Evolutionary conservation across 2,329 filamentous ascomycete species (phyloP).

Genomic region (Verticillium alfalfae): DNA sequence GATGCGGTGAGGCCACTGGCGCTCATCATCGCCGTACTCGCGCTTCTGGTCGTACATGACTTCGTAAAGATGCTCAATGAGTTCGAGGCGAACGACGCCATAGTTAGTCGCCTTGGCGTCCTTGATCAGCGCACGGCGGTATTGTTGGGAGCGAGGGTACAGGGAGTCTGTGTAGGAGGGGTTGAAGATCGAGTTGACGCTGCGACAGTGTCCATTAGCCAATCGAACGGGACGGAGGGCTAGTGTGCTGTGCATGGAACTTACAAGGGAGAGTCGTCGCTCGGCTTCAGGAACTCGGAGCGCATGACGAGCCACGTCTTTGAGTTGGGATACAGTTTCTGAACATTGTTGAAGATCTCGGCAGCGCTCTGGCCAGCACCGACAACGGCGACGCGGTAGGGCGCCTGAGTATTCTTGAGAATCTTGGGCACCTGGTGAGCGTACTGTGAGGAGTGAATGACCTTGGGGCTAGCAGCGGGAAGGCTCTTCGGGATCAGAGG

Average conservation of each 20-base stretch:
- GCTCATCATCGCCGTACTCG: constrained; percentile 60
- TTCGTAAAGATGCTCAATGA: constrained; percentile 86
- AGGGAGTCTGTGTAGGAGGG: constrained; percentile 75
- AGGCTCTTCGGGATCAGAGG: constrained; percentile 66
- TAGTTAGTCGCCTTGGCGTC: constrained; percentile 88
- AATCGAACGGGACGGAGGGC: background rate
- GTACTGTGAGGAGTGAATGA: constrained; percentile 89
- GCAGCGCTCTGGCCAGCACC: constrained; percentile 90
- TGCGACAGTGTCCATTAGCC: constrained; percentile 29
- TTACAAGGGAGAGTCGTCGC: constrained; percentile 94
- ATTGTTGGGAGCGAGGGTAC: constrained; percentile 59
- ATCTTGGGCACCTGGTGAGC: constrained; percentile 57
- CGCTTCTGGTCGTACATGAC: constrained; percentile 82
- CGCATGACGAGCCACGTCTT: constrained; percentile 75
- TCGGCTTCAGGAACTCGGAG: constrained; percentile 76
- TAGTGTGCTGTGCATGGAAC: constrained; percentile 24
- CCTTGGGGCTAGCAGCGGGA: constrained; percentile 62
- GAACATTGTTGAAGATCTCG: constrained; percentile 90
- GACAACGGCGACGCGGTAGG: constrained; percentile 75
- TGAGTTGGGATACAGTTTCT: constrained; percentile 75
- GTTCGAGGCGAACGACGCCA: constrained; percentile 82
- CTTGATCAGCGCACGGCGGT: constrained; percentile 55
- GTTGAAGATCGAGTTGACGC: constrained; percentile 91
- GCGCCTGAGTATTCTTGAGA: constrained; percentile 46
- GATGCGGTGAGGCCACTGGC: constrained; percentile 77